Conservation (phyloP, 805 yeast species). For the Metschnikowia dekortorum region DNA sequence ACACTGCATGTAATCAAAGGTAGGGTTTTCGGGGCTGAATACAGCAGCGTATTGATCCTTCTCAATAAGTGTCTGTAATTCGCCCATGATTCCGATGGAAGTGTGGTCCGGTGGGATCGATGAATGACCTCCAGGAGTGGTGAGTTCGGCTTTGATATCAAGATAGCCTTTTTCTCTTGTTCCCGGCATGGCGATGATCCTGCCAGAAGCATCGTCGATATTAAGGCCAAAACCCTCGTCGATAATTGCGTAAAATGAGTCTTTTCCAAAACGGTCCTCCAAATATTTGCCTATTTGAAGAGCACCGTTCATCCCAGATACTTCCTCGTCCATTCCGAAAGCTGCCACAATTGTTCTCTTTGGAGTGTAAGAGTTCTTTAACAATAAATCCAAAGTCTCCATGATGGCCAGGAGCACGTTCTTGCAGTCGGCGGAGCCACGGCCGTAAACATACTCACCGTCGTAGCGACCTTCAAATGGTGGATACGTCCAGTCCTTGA, state of each 20-base stretch:
- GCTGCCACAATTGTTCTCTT: conserved; percentile 15
- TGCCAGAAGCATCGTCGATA: conserved; percentile 41
- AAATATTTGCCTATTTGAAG: conserved; percentile 11
- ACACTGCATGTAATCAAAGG: conserved; percentile 25
- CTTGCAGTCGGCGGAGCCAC: conserved; percentile 19
- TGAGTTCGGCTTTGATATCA: conserved; percentile 33
- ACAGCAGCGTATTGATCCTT: conserved; percentile 18
- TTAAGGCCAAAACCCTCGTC: conserved; percentile 27
- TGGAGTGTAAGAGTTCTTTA: conserved; percentile 9
- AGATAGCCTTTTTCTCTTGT: conserved; percentile 49
- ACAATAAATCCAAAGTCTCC: conserved; percentile 17
- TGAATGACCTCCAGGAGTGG: conserved; percentile 29
- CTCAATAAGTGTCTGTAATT: conserved; percentile 19
- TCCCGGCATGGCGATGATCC: conserved; percentile 48
- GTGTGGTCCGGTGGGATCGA: conserved; percentile 29
- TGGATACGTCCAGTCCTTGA: conserved; percentile 35
- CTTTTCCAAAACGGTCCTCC: conserved; percentile 14
- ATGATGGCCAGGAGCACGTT: conserved; percentile 15
- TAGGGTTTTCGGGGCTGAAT: conserved; percentile 23
- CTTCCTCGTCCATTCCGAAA: conserved; percentile 20
- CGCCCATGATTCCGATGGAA: conserved; percentile 25
- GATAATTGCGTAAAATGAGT: conserved; percentile 16
- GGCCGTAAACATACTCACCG: conserved; percentile 20
- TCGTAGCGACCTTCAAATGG: conserved; percentile 35
- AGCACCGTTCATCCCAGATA: conserved; percentile 16